phyloP scores from a whole-genome alignment of 2,329 filamentous ascomycete genomes.

The Trichoderma atroviride region DNA sequence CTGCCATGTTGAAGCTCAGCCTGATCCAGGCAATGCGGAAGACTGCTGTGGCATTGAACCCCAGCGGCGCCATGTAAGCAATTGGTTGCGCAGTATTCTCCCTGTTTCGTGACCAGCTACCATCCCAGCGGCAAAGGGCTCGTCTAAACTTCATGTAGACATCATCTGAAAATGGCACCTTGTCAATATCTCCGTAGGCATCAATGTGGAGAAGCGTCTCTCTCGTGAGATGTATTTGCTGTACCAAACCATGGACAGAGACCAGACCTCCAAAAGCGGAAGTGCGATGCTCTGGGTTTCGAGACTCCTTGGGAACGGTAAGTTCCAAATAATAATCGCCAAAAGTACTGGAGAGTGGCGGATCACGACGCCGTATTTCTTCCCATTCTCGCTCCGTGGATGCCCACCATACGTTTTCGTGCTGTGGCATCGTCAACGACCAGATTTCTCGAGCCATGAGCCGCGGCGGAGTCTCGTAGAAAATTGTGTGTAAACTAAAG shows the following conservation, averaged over 20 bases:
- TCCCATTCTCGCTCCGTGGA: constrained; percentile 1
- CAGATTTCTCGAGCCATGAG: constrained; percentile 16
- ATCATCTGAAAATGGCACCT: neutral
- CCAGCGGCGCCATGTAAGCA: constrained; percentile 17
- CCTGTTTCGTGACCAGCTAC: constrained; percentile 4
- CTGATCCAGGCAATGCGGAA: constrained; percentile 20
- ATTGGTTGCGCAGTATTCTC: constrained; percentile 8
- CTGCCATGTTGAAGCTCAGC: neutral
- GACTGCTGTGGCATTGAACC: constrained; percentile 17
- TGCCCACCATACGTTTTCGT: constrained; percentile 18
- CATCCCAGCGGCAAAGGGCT: constrained; percentile 20
- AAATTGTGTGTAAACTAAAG: neutral
- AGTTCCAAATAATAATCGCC: constrained; percentile 9
- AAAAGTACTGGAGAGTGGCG: constrained; percentile 2
- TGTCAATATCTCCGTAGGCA: neutral
- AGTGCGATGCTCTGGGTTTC: constrained; percentile 1
- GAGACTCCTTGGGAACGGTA: neutral
- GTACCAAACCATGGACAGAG: constrained; percentile 7
- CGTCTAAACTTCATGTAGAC: constrained; percentile 13
- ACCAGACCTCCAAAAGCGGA: constrained; percentile 15
- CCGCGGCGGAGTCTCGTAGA: constrained; percentile 10
- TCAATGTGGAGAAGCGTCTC: constrained; percentile 7
- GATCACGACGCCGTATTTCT: constrained; percentile 3
- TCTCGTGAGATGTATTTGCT: constrained; percentile 23
- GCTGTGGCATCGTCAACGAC: constrained; percentile 16